Percentiles rank a stretch among this genome's conserved stretches.
Evolutionary conservation across 2,329 filamentous ascomycete species (phyloP).

Genomic region (Aspergillus ochraceoroseus): DNA sequence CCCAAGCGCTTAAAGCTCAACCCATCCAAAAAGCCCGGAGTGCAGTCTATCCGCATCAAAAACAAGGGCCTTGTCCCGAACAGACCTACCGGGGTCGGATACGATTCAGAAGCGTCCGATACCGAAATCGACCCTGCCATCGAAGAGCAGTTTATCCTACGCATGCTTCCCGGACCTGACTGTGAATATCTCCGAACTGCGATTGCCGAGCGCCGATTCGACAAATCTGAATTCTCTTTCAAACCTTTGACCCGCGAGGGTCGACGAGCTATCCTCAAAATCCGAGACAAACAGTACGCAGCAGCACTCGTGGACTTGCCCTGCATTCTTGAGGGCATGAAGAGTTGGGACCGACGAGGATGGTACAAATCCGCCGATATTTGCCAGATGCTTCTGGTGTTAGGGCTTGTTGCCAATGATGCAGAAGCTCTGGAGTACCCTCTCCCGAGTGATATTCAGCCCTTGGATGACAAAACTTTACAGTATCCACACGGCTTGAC

Average conservation of each 20-base stretch:
- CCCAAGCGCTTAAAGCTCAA: constrained; percentile 41
- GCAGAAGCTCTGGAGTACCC: constrained; percentile 61
- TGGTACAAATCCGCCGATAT: constrained; percentile 88
- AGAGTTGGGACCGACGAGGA: constrained; percentile 82
- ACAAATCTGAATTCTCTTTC: constrained; percentile 72
- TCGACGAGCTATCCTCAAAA: constrained; percentile 65
- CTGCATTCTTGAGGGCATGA: constrained; percentile 84
- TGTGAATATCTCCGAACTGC: constrained; percentile 74
- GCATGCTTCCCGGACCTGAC: constrained; percentile 81
- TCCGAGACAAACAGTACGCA: constrained; percentile 68
- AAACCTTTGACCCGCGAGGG: constrained; percentile 68
- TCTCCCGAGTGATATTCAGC: constrained; percentile 67
- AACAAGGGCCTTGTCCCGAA: constrained; percentile 63
- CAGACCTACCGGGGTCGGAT: constrained; percentile 76
- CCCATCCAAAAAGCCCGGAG: constrained; percentile 36
- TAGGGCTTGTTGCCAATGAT: constrained; percentile 62
- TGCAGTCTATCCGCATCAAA: constrained; percentile 55
- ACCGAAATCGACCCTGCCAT: constrained; percentile 80
- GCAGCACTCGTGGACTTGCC: constrained; percentile 77
- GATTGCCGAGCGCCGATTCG: constrained; percentile 72
- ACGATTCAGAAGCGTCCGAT: constrained; percentile 93
- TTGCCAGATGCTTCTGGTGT: constrained; percentile 80
- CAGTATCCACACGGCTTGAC: constrained; percentile 83
- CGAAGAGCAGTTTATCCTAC: constrained; percentile 82
- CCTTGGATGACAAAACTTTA: constrained; percentile 52